Evolutionary conservation across 345 rosid species (phyloP), one percentile per base, ranked within the genome.

Genomic region (Populus euphratica): DNA sequence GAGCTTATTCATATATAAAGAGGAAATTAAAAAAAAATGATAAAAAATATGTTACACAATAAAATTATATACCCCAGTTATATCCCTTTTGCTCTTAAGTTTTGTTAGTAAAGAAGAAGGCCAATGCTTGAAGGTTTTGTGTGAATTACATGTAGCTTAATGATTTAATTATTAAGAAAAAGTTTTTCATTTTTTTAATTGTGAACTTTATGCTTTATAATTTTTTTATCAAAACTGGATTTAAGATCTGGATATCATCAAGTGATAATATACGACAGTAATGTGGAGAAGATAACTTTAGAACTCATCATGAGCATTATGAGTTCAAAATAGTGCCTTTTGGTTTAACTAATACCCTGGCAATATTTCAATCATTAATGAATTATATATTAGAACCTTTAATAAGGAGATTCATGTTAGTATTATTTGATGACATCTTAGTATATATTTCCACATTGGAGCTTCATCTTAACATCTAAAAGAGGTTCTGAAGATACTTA

Each of bases 261-360:
- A 12, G 6, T 29, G 27, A 10, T 5, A 0, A 27, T 64, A 2
- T 0, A 12, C 0, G 38, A 29, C 0, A 2, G 0, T 5, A 36
- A 64, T 64, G 8, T 29, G 5, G 8, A 13, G 6, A 64, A n/a
- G 5, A 64, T 16, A 23, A 33, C 38, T 64, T 64, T 14, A 8
- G 0, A 0, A 23, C 38, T 10, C 21, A 33, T 5, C 7, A 64
- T 2, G 21, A 8, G 35, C 38, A 64, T 17, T 5, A 29, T 25
- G 68, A 29, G 11, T 27, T 29, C 3, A 13, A 25, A 17, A 20
- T 64, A 12, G 13, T 64, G 68, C 38, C 38, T 1, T 64, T 64
- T 49, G 54, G 0, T 4, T 17, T 16, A 5, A 49, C 0, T 4
- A 49, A 5, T 49, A 1, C 2, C 16, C 21, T 0, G 0, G 1